Base-by-base conservation (phyloP, 2,329 filamentous ascomycete species). In the Canariomyces notabilis region DNA sequence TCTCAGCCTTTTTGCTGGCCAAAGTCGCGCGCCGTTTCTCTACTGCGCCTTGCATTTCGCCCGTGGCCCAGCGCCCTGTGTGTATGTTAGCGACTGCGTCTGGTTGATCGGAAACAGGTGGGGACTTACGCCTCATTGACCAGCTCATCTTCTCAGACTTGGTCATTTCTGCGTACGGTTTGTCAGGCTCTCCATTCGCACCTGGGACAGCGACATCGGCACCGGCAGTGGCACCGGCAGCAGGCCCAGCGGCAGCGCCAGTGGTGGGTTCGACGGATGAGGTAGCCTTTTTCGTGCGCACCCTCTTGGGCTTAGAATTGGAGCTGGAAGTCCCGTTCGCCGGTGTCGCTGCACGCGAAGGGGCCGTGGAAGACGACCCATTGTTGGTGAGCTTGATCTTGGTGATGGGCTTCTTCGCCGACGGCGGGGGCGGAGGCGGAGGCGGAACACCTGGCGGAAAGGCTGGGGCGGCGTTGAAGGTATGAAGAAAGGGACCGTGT, bases 81-180 rank as follows among this genome's bases (percentile, higher is more conserved):
- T 11, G n/a, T 5, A 11, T 22, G 50, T 56, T 49, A 56, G 50
- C 37, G 34, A 15, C 9, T 5, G n/a, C 6, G 37, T 5, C 11
- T 9, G 18, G 35, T 7, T 37, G 1, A 1, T n/a, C 8, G 6
- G 9, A 9, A 36, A 11, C 1, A 20, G 18, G 38, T 19, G 16
- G 23, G 14, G 11, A 63, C 72, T 66, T 67, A 80, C 78, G 76
- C 67, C 79, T 79, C 78, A 82, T 82, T 2, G 77, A 80, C 15
- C 72, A 72, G n/a, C 75, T 79, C 77, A 82, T 81, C 69, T 82
- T 82, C 64, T 82, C 77, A 22, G 76, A 79, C 65, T 82, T 82
- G 38, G 76, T 80, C 77, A 81, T 80, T 35, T 73, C 69, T 29
- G 74, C 73, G 56, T 81, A 81, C 42, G 79, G 75, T 64, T 80